Percentiles rank a stretch among this genome's conserved stretches.
phyloP scores from a whole-genome alignment of 176 grass and related monocot species.

The Luzula sylvatica region DNA sequence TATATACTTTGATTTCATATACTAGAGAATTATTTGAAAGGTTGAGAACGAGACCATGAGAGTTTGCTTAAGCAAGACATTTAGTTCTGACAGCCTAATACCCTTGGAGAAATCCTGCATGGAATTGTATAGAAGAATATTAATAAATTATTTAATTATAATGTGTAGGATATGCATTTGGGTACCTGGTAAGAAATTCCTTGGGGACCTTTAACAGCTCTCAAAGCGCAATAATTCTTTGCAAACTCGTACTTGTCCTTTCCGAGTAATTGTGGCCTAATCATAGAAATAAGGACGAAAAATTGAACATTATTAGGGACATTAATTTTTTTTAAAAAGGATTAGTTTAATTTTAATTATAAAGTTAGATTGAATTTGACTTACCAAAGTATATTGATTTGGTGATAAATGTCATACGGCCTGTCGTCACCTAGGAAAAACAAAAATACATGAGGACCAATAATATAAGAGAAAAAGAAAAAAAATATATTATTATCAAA shows the following conservation, averaged over 20 bases:
- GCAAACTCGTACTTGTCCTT: constrained; percentile 76
- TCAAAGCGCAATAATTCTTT: constrained; percentile 64
- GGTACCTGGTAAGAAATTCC: constrained; percentile 57
- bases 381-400: constrained; percentile 96
- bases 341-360: background rate
- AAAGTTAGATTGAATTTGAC: constrained; percentile 26
- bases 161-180: constrained; percentile 10
- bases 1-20: constrained; percentile 4
- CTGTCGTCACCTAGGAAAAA: constrained; percentile 76
- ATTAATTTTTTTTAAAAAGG: background rate
- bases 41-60: constrained; percentile 69
- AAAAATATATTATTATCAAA: background rate
- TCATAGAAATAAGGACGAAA: constrained; percentile 12
- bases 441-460: constrained; percentile 24
- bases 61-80: constrained; percentile 81
- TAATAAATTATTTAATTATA: constrained; percentile 11
- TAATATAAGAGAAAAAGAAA: background rate
- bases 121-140: constrained; percentile 11
- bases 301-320: constrained; percentile 1
- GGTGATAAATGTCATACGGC: constrained; percentile 97
- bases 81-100: constrained; percentile 66
- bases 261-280: constrained; percentile 79
- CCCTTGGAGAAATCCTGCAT: constrained; percentile 90
- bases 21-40: background rate
- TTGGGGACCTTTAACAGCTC: constrained; percentile 28